Base-by-base conservation (phyloP, 2,329 filamentous ascomycete species). In the Lachnellula arida region DNA sequence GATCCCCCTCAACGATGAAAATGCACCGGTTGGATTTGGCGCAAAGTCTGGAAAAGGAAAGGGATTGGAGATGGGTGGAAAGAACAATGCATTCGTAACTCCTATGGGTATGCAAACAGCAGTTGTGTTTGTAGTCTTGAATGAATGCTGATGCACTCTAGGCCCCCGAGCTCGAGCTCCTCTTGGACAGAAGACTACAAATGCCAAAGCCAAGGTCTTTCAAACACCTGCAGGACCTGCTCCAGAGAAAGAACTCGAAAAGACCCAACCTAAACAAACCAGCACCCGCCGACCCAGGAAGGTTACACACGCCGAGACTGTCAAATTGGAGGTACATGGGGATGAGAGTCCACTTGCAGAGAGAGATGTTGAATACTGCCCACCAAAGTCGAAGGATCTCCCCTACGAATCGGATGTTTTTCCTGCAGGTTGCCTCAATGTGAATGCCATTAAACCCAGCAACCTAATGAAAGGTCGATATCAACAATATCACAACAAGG, bases 151-250 rank as follows among this genome's bases (percentile, higher is more conserved):
- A 46, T 25, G n/a, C 28, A 11, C 15, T 28, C 15, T 40, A 69
- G 70, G 68, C 57, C 61, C 86, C 50, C 84, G 85, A 57, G 86
- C 78, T 57, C 85, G 93, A 67, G 91, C 92, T 39, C 89, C 91
- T 12, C 76, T 99, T 48, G 93, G 93, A 35, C 87, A 90, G 78
- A 99, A 99, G 74, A 97, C 93, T 1, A 97, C 94, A 51, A 99
- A 99, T 72, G 91, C 89, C 53, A 97, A 96, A 76, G 81, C 86
- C 57, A 83, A 78, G 68, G 79, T 78, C 49, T 80, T 85, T 62
- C 85, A 88, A 60, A 86, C 85, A 4, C 82, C 82, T 6, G 85
- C 81, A 32, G 85, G 81, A 34, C 87, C 85, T 65, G 76, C 75
- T 56, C 76, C 78, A 22, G 77, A 80, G 42, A 78, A 80, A 48